Percentiles rank a stretch among this genome's conserved stretches.
Conservation (phyloP, 352 stramenopile species). For the Phytophthora litchii region DNA sequence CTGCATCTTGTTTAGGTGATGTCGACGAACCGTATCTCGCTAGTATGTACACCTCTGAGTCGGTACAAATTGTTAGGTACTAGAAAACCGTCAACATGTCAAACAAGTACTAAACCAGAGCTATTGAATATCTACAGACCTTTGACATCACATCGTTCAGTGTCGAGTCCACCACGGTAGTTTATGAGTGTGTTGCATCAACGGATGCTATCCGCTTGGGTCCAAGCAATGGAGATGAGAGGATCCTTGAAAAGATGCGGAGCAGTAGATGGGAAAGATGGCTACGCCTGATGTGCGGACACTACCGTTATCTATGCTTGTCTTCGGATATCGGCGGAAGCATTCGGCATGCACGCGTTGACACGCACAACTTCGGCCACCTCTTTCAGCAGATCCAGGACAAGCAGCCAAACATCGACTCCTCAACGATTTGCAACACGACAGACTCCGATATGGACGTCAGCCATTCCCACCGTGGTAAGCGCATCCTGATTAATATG, state of each 20-base stretch:
- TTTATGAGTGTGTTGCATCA: not conserved
- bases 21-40: slow-evolving; percentile 7
- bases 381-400: slow-evolving; percentile 21
- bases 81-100: not conserved
- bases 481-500: slow-evolving; percentile 14
- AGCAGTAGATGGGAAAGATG: slow-evolving; percentile 11
- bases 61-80: not conserved
- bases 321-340: slow-evolving; percentile 6
- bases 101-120: not conserved
- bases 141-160: not conserved
- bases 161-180: not conserved
- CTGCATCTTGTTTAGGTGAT: not conserved
- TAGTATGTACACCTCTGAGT: slow-evolving; percentile 10
- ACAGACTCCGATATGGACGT: not conserved
- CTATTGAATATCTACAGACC: not conserved
- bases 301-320: slow-evolving; percentile 3
- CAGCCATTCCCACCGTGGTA: slow-evolving; percentile 16
- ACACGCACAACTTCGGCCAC: slow-evolving; percentile 9
- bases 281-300: slow-evolving; percentile 11
- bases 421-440: slow-evolving; percentile 17
- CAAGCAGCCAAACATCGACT: slow-evolving; percentile 1
- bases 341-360: slow-evolving; percentile 8
- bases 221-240: not conserved
- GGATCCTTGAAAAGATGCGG: slow-evolving; percentile 3
- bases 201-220: not conserved